A percentile compares a stretch with the other conserved stretches of the same genome.
phyloP scores from a whole-genome alignment of 2,329 filamentous ascomycete species.

The Alternaria metachromatica region DNA sequence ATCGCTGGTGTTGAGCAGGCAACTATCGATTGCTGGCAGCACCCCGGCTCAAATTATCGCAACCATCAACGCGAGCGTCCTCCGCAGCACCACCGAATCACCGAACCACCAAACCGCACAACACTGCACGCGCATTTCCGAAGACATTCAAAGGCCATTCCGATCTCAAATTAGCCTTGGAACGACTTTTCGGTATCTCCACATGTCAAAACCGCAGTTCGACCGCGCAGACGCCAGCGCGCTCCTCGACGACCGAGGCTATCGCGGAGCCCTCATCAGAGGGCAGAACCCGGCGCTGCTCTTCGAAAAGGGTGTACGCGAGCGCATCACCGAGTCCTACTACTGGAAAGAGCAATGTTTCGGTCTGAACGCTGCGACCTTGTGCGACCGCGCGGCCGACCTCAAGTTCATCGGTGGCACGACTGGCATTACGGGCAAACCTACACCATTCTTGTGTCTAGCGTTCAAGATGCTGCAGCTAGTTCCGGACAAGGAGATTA shows the following conservation, averaged over 20 bases:
- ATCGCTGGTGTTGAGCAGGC: constrained; percentile 19
- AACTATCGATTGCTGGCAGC: constrained; percentile 39
- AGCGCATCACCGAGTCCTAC: constrained; percentile 93
- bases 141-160: not conserved
- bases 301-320: constrained; percentile 92
- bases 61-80: constrained; percentile 5
- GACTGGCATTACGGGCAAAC: constrained; percentile 81
- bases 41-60: constrained; percentile 22
- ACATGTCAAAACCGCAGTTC: constrained; percentile 51
- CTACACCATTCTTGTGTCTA: constrained; percentile 90
- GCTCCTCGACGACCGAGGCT: constrained; percentile 89
- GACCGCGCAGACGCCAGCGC: constrained; percentile 79
- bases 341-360: constrained; percentile 99
- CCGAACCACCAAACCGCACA: not conserved
- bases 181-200: not conserved
- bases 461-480: constrained; percentile 94
- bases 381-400: constrained; percentile 89
- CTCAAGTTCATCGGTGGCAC: constrained; percentile 87
- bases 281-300: constrained; percentile 94
- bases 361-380: constrained; percentile 79
- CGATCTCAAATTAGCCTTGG: not conserved
- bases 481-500: constrained; percentile 76
- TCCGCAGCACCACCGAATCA: not conserved
- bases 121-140: not conserved
- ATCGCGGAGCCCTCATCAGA: constrained; percentile 76